phyloP scores from a whole-genome alignment of 139 green algal species.

The Coelastrella sp. region DNA sequence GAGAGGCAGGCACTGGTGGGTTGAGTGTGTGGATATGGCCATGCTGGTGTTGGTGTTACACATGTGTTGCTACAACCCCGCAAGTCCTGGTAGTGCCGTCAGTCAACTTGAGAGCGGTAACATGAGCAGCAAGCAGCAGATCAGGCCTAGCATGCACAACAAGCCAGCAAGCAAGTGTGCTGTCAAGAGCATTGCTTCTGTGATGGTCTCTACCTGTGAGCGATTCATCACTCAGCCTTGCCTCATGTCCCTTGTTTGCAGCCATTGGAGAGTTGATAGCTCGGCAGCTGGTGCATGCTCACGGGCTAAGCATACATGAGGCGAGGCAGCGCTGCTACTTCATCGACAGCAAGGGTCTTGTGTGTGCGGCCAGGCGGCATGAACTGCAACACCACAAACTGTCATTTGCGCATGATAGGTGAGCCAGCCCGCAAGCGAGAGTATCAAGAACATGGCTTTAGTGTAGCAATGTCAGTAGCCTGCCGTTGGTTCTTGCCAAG shows the following conservation, averaged over 20 bases:
- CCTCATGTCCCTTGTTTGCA: background rate
- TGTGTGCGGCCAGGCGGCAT: conserved; percentile 17
- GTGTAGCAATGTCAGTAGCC: no score
- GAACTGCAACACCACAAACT: conserved; percentile 44
- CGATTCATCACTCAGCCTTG: background rate
- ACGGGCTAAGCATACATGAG: background rate
- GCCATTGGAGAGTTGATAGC: conserved; percentile 37
- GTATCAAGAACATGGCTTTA: no score
- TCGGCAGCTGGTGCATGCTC: background rate
- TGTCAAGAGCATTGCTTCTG: no score
- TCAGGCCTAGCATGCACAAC: no score
- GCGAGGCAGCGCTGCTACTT: conserved; percentile 55
- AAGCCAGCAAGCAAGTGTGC: no score
- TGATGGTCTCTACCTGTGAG: no score
- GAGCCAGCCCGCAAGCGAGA: background rate
- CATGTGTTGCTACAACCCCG: no score
- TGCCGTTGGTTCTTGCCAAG: background rate
- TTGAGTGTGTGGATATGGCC: background rate
- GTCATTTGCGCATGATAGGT: conserved; percentile 83
- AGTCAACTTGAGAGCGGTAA: no score
- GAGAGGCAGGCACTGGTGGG: conserved; percentile 60
- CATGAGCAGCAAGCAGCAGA: background rate
- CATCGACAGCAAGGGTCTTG: conserved; percentile 58
- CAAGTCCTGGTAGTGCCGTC: no score
- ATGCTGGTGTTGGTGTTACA: no score